These are phyloP conservation scores for Balansia obtecta DNA, from an alignment of 2,329 filamentous ascomycete species.

Conservation along the genomic window DNA sequence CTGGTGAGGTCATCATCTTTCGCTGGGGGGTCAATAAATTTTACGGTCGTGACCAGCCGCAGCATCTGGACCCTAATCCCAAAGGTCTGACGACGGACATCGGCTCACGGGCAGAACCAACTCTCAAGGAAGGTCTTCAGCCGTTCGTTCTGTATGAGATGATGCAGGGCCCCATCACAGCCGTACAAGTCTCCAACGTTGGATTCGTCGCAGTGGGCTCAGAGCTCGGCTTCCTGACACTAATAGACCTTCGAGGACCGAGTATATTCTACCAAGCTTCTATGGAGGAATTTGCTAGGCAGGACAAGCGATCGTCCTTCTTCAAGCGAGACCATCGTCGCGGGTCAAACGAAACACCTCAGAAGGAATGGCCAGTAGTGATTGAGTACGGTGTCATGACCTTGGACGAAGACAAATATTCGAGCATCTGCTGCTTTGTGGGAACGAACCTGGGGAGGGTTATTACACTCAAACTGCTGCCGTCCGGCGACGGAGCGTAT, in stretches of 20 bases:
- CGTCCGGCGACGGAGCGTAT: constrained; percentile 56
- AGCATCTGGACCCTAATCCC: constrained; percentile 43
- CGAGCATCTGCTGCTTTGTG: constrained; percentile 84
- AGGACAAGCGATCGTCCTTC: constrained; percentile 67
- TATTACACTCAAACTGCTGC: constrained; percentile 81
- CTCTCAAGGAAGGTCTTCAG: constrained; percentile 66
- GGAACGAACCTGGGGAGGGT: constrained; percentile 78
- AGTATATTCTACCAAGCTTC: constrained; percentile 67
- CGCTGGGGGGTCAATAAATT: constrained; percentile 74
- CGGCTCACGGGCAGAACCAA: constrained; percentile 54
- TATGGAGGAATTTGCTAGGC: constrained; percentile 60
- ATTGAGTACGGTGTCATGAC: constrained; percentile 93
- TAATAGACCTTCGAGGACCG: constrained; percentile 83
- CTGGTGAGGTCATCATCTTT: constrained; percentile 79
- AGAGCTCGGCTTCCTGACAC: constrained; percentile 64
- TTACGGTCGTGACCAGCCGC: constrained; percentile 47
- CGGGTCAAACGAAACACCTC: constrained; percentile 22
- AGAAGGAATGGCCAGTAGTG: constrained; percentile 62
- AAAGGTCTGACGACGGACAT: constrained; percentile 69
- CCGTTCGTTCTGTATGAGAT: constrained; percentile 74
- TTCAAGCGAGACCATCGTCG: constrained; percentile 29
- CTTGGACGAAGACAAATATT: constrained; percentile 86
- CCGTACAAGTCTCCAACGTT: constrained; percentile 75
- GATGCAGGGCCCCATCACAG: constrained; percentile 69
- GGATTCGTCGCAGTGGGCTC: constrained; percentile 86